Base-by-base conservation (phyloP, 148 eudicot species). In the Drosera capensis region DNA sequence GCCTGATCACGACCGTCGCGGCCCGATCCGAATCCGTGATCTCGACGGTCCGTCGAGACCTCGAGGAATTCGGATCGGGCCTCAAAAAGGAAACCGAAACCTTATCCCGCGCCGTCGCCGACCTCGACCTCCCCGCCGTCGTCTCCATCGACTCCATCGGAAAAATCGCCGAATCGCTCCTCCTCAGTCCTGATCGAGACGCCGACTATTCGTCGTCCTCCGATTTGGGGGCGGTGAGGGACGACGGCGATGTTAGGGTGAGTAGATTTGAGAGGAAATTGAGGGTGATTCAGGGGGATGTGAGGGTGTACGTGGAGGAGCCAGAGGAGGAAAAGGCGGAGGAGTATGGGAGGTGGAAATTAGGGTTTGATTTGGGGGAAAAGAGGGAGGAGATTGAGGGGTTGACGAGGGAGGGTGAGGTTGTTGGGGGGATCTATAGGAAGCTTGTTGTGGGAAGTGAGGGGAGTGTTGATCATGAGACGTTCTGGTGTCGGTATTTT, bases 321-420 rank as follows among this genome's bases (percentile, higher is more conserved):
- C 71, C 77, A 0, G 77, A 79, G 58, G 79, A 79, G 64, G 19
- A 79, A 56, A 77, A 79, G 64, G 19, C 14, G 45, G 87, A 70
- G 25, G 87, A 75, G 38, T 79, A 63, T 49, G 38, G 14, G 38
- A 72, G 62, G 59, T 79, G 87, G 87, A 79, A 56, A 55, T 56
- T 23, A 37, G 82, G 61, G 57, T 79, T 79, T 54, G 62, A 52
- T 30, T 53, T 75, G 71, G 73, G 51, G 38, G 68, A 69, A 28
- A 71, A 45, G 57, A 58, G 59, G 8, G 72, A 69, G 20, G 79
- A 61, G n/a, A 42, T 73, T 43, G 58, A 37, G 26, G 50, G 18
- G 12, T 53, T 73, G 57, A 57, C 65, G 38, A 71, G 44, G 20
- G 74, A 67, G 20, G 62, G 64, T 53, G 70, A 65, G 37, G 37